These are phyloP conservation scores for Penicillium turbatum DNA, from an alignment of 495 filamentous ascomycete genomes.

Conservation along the genomic window DNA sequence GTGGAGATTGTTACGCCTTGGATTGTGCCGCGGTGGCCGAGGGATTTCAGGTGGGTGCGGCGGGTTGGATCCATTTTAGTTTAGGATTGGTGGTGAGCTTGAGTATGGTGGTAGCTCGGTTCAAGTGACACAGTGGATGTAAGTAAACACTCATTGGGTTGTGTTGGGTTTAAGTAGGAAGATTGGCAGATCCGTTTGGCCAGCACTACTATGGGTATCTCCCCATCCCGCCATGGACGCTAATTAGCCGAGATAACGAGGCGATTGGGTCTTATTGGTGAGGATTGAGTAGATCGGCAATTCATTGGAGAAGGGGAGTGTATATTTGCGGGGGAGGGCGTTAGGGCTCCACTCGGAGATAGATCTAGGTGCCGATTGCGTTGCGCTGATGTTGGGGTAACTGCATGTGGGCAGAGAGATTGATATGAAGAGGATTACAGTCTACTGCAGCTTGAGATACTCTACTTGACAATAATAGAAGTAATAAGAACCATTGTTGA, in stretches of 20 bases:
- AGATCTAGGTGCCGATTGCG: not conserved
- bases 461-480: not conserved
- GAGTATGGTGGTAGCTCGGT: not conserved
- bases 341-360: slow-evolving; percentile 3
- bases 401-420: too few relatives aligned
- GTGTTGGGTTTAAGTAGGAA: not conserved
- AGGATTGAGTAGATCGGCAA: slow-evolving; percentile 22
- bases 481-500: not conserved
- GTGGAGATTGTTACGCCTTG: slow-evolving; percentile 34
- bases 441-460: not conserved
- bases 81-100: not conserved
- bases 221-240: slow-evolving; percentile 13
- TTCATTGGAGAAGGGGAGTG: slow-evolving; percentile 4
- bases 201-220: not conserved
- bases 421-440: too few relatives aligned
- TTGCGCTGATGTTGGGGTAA: too few relatives aligned
- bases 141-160: not conserved
- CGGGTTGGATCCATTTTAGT: slow-evolving; percentile 28
- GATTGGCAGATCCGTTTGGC: not conserved
- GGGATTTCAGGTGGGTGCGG: slow-evolving; percentile 26
- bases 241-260: slow-evolving; percentile 23
- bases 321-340: slow-evolving; percentile 15
- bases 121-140: not conserved
- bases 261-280: slow-evolving; percentile 14
- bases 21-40: slow-evolving; percentile 34